Conservation (phyloP, 192 early-diverging fungal genomes). For the Lobosporangium transversale region DNA sequence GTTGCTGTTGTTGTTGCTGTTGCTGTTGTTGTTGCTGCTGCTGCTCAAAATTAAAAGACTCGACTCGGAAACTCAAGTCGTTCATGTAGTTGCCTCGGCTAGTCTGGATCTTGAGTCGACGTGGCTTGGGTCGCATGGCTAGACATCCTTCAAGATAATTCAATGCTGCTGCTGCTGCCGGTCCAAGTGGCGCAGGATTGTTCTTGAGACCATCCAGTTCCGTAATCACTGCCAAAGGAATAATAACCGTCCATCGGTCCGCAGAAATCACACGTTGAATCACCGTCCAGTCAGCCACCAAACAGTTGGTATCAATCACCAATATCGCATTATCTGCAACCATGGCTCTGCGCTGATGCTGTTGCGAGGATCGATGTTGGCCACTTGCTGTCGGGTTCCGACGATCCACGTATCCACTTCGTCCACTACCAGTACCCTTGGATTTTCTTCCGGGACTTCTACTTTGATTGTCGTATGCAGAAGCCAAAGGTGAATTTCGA, state of each 20-base stretch:
- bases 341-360: constrained; percentile 26
- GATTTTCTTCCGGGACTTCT: constrained; percentile 9
- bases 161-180: constrained; percentile 55
- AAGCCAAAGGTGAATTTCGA: constrained; percentile 1
- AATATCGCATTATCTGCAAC: constrained; percentile 53
- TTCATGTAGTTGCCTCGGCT: constrained; percentile 64
- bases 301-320: constrained; percentile 69
- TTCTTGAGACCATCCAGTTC: constrained; percentile 65
- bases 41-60: constrained; percentile 61
- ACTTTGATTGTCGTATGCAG: neutral
- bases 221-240: constrained; percentile 66
- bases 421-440: constrained; percentile 7
- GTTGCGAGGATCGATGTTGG: constrained; percentile 1
- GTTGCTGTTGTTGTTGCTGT: too few species aligned
- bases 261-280: constrained; percentile 55
- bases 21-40: constrained; percentile 28
- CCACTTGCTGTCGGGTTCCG: neutral
- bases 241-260: constrained; percentile 61
- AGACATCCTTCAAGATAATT: constrained; percentile 56
- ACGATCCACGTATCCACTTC: constrained; percentile 11
- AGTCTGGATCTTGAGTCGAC: constrained; percentile 63
- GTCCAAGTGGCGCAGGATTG: constrained; percentile 61
- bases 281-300: constrained; percentile 59
- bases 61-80: constrained; percentile 63
- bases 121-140: constrained; percentile 39